Base-by-base conservation (phyloP, 371 early-diverging fungal genomes). In the Lichtheimia ornata region DNA sequence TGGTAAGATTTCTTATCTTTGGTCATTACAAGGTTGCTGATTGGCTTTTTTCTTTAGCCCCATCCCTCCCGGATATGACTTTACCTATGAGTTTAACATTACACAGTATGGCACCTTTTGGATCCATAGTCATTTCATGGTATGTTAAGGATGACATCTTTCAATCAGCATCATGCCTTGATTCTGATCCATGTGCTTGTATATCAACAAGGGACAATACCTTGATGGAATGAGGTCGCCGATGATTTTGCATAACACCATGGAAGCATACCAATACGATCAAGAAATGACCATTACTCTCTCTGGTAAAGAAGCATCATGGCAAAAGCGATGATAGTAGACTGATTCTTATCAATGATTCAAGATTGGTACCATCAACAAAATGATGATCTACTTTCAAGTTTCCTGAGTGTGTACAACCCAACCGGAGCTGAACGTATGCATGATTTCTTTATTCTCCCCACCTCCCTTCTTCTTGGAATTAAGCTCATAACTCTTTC, bases 181-280 rank as follows among this genome's bases (percentile, higher is more conserved):
- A 14, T 15, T 15, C 14, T 12, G 30, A 30, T 53, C 14, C 14
- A 28, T 28, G 17, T 14, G 7, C 15, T 15, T 53, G 12, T 20
- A 5, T 41, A 5, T 41, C 17, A 25, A 24, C 4, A 44, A 73
- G 47, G 85, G 79, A 40, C 90, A 92, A 58, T 91, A 93, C 69
- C 84, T 91, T 54, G 93, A 94, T 53, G 94, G 93, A 3, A 71
- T 93, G 2, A 83, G 88, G 30, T 81, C 84, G 4, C 85, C 94
- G 3, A 61, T 94, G 22, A 81, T 92, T 58, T 69, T 94, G 53
- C 78, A 86, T 56, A 79, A 84, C 50, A 40, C 57, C 11, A 35
- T 62, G 12, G 88, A 88, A 42, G 69, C 82, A 7, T 82, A 82
- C 57, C 64, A 72, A 13, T 90, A 90, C 59, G 90, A 90, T 56